Evolutionary conservation across 208 protist genomes (phyloP).

Genomic region (Trypanosoma rangeli): DNA sequence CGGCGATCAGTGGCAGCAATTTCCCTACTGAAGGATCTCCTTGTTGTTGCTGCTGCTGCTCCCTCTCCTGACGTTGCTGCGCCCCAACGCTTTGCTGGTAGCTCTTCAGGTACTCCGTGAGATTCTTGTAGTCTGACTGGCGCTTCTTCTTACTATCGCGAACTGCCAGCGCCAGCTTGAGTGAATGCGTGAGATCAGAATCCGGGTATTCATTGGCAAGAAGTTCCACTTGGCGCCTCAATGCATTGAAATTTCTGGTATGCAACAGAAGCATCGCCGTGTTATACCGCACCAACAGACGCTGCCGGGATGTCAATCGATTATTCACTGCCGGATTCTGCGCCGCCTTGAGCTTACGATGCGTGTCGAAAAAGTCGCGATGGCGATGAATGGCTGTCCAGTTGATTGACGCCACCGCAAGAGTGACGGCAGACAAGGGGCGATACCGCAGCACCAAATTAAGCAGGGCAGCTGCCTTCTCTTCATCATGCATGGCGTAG

Average conservation of each 20-base stretch:
- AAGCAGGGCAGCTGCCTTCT: conserved; percentile 45
- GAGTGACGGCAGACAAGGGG: conserved; percentile 57
- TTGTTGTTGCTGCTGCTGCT: conserved; percentile 7
- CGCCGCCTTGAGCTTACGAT: conserved; percentile 62
- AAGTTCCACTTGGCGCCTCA: conserved; percentile 58
- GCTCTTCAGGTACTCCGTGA: conserved; percentile 29
- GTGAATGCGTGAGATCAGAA: conserved; percentile 64
- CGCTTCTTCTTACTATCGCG: conserved; percentile 61
- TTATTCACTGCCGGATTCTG: conserved; percentile 54
- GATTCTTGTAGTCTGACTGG: conserved; percentile 29
- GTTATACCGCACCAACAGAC: conserved; percentile 82
- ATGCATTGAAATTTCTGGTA: conserved; percentile 52
- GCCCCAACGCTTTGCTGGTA: conserved; percentile 21
- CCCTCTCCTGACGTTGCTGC: too few relatives aligned
- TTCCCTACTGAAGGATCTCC: conserved; percentile 11
- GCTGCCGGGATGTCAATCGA: conserved; percentile 68
- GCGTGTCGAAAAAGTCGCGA: conserved; percentile 72
- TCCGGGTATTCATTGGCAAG: conserved; percentile 60
- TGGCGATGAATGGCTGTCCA: conserved; percentile 64
- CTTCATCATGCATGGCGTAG: conserved; percentile 47
- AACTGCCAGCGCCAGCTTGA: conserved; percentile 62
- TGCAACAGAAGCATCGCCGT: conserved; percentile 76
- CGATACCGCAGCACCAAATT: conserved; percentile 53
- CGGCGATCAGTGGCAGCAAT: conserved; percentile 48
- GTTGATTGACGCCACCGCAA: conserved; percentile 72